Base-by-base conservation (phyloP, 495 filamentous ascomycete genomes). In the Darksidea phi region DNA sequence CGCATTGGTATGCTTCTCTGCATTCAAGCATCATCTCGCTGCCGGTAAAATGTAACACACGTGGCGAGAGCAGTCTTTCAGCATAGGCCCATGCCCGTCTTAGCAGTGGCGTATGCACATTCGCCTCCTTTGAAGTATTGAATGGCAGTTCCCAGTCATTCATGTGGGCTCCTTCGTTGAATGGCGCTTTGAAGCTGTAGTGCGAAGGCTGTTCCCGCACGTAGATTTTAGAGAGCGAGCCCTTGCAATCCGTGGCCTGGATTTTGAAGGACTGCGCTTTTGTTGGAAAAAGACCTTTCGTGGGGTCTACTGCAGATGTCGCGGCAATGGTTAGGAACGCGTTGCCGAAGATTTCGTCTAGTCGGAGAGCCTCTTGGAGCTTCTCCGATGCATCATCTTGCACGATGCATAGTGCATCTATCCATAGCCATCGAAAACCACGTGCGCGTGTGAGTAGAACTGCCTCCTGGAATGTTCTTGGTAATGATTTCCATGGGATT, bases 11-110 rank as follows among this genome's bases (percentile, higher is more conserved):
- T 20, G 18, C 51, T 42, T 63, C 63, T 18, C 53, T 58, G 42
- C 70, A 73, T 43, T 73, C 70, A 37, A 70, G 59, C 28, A 64
- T 57, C 56, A 71, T 60, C 28, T 68, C 69, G 26, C 50, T 63
- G 34, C 34, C 46, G 6, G 66, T 67, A 36, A 68, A 71, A 41
- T 71, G 69, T 1, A 67, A 25, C 12, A 71, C 60, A 7, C 69
- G 51, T 10, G 58, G 43, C 10, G 66, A 63, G 12, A 71, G 43
- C 2, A 64, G 37, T 13, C 67, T 59, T 48, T 71, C 69, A 20
- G 65, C 48, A 42, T 67, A 71, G 2, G 63, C 66, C 69, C 69
- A 71, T 10, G 64, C 64, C 49, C 64, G 46, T 34, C 59, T 67
- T 41, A 67, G 43, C 20, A 67, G 42, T 49, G 64, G 64, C 42